Percentiles rank a stretch among this genome's conserved stretches.
Evolutionary conservation across 176 grass and related monocot genomes (phyloP).

Genomic region (Ensete ventricosum): DNA sequence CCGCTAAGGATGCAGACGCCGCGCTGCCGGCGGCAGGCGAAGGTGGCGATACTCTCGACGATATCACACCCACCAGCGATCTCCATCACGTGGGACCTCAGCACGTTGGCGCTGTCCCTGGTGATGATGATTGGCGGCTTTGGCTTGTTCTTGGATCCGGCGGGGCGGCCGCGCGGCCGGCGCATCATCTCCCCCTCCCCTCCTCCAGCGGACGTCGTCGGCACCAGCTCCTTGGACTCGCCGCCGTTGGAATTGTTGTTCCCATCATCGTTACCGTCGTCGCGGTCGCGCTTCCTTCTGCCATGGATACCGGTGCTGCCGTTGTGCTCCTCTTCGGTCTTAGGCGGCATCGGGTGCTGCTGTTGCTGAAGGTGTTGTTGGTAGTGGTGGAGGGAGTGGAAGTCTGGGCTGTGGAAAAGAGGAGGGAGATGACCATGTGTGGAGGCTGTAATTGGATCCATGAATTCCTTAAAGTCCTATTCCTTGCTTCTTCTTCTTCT

Average conservation of each 20-base stretch:
- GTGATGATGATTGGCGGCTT: slow-evolving; percentile 97
- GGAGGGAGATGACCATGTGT: slow-evolving; percentile 37
- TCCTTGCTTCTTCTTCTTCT: not conserved
- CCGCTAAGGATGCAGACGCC: slow-evolving; percentile 82
- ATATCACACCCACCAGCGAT: slow-evolving; percentile 74
- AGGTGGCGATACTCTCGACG: slow-evolving; percentile 57
- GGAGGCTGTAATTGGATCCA: slow-evolving; percentile 75
- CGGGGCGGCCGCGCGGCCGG: slow-evolving; percentile 60
- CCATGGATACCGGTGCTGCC: slow-evolving; percentile 9
- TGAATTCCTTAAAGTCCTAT: not conserved
- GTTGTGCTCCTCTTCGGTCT: slow-evolving; percentile 27
- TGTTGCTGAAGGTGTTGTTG: slow-evolving; percentile 38
- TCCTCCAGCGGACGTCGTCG: slow-evolving; percentile 5
- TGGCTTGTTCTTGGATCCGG: slow-evolving; percentile 93
- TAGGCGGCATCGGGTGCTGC: slow-evolving; percentile 26
- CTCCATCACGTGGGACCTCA: slow-evolving; percentile 82
- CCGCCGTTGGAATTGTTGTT: slow-evolving; percentile 29
- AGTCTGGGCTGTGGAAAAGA: slow-evolving; percentile 40
- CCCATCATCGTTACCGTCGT: slow-evolving; percentile 27
- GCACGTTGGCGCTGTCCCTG: slow-evolving; percentile 71
- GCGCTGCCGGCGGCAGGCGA: slow-evolving; percentile 72
- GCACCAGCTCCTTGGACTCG: slow-evolving; percentile 3
- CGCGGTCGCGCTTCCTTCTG: slow-evolving; percentile 45
- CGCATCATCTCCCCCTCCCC: slow-evolving; percentile 27
- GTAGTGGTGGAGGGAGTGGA: slow-evolving; percentile 34